Percentiles rank a stretch among this genome's conserved stretches.
Evolutionary conservation across 345 rosid genomes (phyloP).

Genomic region (Turritis glabra): DNA sequence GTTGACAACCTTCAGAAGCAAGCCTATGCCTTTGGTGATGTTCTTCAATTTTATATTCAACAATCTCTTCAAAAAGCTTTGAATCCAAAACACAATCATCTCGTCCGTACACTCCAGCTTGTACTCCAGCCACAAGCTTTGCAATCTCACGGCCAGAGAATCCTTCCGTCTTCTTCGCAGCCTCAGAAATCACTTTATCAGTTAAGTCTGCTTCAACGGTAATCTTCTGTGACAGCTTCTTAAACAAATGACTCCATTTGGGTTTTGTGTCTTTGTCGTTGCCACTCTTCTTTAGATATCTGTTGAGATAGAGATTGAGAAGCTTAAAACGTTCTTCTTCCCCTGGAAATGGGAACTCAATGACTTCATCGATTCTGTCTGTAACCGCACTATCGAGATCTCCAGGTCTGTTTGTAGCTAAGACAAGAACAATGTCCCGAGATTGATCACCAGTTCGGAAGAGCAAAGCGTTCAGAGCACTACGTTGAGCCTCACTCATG

Average conservation of each 20-base stretch:
- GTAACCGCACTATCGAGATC: conserved; percentile 92
- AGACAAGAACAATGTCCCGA: conserved; percentile 81
- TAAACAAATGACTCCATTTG: conserved; percentile 48
- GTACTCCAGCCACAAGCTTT: conserved; percentile 86
- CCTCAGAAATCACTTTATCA: conserved; percentile 64
- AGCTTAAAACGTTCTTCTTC: conserved; percentile 81
- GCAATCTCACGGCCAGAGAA: conserved; percentile 98
- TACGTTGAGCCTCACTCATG: conserved; percentile 93
- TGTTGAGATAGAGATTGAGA: conserved; percentile 68
- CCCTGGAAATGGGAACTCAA: conserved; percentile 89
- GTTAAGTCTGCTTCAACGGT: conserved; percentile 56
- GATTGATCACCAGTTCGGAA: conserved; percentile 96
- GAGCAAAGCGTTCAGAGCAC: conserved; percentile 91
- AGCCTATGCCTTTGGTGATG: conserved; percentile 76
- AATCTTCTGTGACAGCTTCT: conserved; percentile 64
- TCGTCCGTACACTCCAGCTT: conserved; percentile 84
- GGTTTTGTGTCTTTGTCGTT: conserved; percentile 36
- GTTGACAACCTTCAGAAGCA: conserved; percentile 42
- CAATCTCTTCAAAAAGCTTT: conserved; percentile 67
- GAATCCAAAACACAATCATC: conserved; percentile 72
- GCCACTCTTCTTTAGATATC: conserved; percentile 53
- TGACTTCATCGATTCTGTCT: conserved; percentile 87
- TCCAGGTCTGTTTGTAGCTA: conserved; percentile 91
- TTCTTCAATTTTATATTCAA: conserved; percentile 78
- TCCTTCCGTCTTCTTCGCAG: conserved; percentile 82